phyloP scores from a whole-genome alignment of 371 early-diverging fungal genomes.

The Enterocytospora artemiae region DNA sequence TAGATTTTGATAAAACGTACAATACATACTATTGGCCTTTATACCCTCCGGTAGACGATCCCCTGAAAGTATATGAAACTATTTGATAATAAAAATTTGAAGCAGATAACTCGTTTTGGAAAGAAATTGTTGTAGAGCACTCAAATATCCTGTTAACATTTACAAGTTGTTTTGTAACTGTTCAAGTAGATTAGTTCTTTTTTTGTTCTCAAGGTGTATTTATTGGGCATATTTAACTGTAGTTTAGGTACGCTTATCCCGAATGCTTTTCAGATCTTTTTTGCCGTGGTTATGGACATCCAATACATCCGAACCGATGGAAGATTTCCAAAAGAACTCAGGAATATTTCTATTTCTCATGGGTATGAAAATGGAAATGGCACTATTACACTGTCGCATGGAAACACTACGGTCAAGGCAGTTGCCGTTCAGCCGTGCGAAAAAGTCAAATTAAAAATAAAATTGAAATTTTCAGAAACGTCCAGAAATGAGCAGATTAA shows the following conservation, averaged over 20 bases:
- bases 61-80: not conserved
- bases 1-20: slow-evolving; percentile 19
- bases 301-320: not conserved
- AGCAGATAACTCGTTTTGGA: too few relatives aligned
- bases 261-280: too few relatives aligned
- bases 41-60: not conserved
- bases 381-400: not conserved
- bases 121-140: too few relatives aligned
- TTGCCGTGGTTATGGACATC: not conserved
- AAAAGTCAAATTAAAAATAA: slow-evolving; percentile 16
- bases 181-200: too few relatives aligned
- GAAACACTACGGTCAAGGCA: not conserved
- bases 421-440: slow-evolving; percentile 5
- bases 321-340: not conserved
- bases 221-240: too few relatives aligned
- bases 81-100: too few relatives aligned
- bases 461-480: slow-evolving; percentile 22
- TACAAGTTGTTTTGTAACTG: too few relatives aligned
- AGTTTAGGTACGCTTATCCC: too few relatives aligned
- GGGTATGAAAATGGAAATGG: not conserved
- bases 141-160: too few relatives aligned
- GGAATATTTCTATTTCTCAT: not conserved
- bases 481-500: slow-evolving; percentile 14
- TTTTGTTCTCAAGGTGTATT: too few relatives aligned
- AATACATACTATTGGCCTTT: slow-evolving; percentile 42